phyloP scores from a whole-genome alignment of 2,329 filamentous ascomycete species.

The Plectosphaerella cucumerina region DNA sequence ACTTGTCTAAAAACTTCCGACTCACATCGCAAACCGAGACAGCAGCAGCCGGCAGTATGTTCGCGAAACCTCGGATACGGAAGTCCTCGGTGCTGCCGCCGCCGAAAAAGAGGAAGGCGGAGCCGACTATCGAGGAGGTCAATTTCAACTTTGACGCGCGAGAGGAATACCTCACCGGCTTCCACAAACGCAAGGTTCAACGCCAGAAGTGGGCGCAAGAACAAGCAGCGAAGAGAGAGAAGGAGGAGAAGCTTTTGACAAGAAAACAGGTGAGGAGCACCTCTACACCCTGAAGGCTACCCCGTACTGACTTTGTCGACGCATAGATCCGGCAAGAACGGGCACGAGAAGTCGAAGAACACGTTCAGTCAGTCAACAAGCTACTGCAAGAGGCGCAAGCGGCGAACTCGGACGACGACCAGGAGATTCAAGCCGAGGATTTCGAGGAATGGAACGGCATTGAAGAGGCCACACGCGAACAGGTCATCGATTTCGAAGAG shows the following conservation, averaged over 20 bases:
- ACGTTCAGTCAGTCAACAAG: constrained; percentile 72
- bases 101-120: constrained; percentile 62
- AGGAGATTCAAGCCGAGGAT: constrained; percentile 30
- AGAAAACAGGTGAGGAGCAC: constrained; percentile 65
- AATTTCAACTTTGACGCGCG: constrained; percentile 77
- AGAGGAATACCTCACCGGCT: constrained; percentile 86
- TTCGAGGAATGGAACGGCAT: constrained; percentile 64
- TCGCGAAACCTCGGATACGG: constrained; percentile 56
- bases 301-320: neutral
- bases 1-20: neutral
- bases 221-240: constrained; percentile 69
- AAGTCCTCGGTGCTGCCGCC: constrained; percentile 53
- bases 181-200: constrained; percentile 91
- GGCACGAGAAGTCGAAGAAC: constrained; percentile 74
- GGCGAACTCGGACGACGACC: constrained; percentile 33
- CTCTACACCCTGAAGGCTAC: too few relatives aligned
- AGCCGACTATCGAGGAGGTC: constrained; percentile 69
- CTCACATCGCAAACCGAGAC: constrained; percentile 2
- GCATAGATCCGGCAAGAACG: constrained; percentile 76
- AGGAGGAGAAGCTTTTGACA: constrained; percentile 69
- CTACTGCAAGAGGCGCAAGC: constrained; percentile 60
- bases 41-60: constrained; percentile 31
- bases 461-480: constrained; percentile 40
- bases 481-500: constrained; percentile 72
- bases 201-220: constrained; percentile 83